Base-by-base conservation (phyloP, 495 filamentous ascomycete species). In the Trichoderma gamsii region DNA sequence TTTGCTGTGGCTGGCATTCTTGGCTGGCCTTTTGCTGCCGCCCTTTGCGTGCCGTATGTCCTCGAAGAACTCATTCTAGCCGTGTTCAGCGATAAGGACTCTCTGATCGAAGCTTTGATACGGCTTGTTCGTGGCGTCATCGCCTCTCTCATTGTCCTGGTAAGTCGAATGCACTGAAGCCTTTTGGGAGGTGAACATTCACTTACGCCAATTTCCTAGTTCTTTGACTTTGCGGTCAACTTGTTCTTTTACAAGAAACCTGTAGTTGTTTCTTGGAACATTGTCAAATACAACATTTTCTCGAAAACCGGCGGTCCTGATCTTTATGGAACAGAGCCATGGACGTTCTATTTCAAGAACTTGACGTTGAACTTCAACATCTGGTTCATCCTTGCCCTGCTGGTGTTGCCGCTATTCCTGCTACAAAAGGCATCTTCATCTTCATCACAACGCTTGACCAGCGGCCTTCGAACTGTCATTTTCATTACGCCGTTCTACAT, bases 311-410 rank as follows among this genome's bases (percentile, higher is more conserved):
- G 87, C 52, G 96, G 96, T 0, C 96, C 96, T 1, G 84, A 95
- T 65, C 95, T 99, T 67, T 99, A 97, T 74, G 96, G 96, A 32
- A 96, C 91, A 23, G 96, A 99, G 73, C 92, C 94, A 41, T 97
- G 95, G 96, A 88, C 91, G 51, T 99, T 98, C 77, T 99, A 99
- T 76, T 80, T 97, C 70, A 88, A 88, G 72, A 99, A 99, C 73
- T 84, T 98, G 21, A 78, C 90, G 29, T 81, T 99, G 68, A 99
- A 99, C 80, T 98, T 98, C 84, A 97, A 97, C 72, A 75, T 93
- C 52, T 97, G 93, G 90, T 93, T 97, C 71, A 71, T 92, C 15
- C 83, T 98, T 12, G 94, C 95, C 13, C 75, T 97, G n/a, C 72
- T 86, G 23, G 85, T 90, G 0, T 79, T 89, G 3, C 94, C 93